These are phyloP conservation scores for Pythium scleroteichum DNA, from an alignment of 352 stramenopile species.

Conservation along the genomic window DNA sequence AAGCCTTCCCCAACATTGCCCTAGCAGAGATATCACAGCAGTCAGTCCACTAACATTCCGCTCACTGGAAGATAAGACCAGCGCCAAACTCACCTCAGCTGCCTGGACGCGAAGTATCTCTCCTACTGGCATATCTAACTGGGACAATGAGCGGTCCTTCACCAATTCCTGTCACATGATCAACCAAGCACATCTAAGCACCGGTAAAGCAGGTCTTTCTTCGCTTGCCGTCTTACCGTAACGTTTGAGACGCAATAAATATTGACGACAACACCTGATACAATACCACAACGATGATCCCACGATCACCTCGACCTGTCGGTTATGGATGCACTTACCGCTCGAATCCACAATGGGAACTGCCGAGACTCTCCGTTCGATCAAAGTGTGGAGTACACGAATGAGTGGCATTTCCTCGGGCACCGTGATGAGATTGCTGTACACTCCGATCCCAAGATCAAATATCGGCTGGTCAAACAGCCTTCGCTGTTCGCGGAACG, in stretches of 20 bases:
- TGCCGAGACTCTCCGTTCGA: conserved; percentile 79
- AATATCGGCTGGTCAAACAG: conserved; percentile 97
- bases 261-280: conserved; percentile 84
- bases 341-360: conserved; percentile 83
- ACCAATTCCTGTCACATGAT: conserved; percentile 72
- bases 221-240: too few species aligned
- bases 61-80: too few species aligned
- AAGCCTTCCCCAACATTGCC: conserved; percentile 79
- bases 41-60: background rate
- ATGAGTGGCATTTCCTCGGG: conserved; percentile 92
- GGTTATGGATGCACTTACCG: conserved; percentile 43
- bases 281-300: background rate
- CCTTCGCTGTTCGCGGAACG: conserved; percentile 95
- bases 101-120: conserved; percentile 87
- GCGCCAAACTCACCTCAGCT: conserved; percentile 55
- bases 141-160: conserved; percentile 85
- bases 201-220: too few species aligned
- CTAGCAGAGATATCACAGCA: conserved; percentile 28
- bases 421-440: conserved; percentile 93
- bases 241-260: conserved; percentile 92
- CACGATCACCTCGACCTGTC: background rate
- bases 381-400: conserved; percentile 90
- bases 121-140: conserved; percentile 88
- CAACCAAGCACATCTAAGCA: background rate
- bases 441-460: conserved; percentile 95